Conservation (phyloP, 495 filamentous ascomycete genomes). For the Glonium stellatum region DNA sequence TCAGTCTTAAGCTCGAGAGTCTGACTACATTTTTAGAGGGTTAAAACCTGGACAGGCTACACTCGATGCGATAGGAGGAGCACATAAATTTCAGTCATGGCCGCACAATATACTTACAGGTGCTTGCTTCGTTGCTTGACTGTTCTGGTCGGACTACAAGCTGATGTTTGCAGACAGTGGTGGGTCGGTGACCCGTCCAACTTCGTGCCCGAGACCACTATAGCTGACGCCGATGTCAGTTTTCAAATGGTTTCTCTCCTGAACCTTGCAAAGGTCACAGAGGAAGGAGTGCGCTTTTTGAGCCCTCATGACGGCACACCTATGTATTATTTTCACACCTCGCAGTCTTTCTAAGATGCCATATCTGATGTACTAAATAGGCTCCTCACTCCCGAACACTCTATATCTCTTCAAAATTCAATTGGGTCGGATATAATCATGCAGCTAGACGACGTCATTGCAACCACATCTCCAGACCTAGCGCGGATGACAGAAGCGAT, state of each 20-base stretch:
- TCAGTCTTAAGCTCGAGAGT: background rate
- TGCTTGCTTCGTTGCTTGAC: conserved; percentile 13
- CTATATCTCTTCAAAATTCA: conserved; percentile 89
- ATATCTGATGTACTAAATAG: conserved; percentile 29
- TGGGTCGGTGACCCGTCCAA: conserved; percentile 57
- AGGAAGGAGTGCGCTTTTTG: conserved; percentile 91
- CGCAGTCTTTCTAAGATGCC: background rate
- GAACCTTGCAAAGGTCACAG: conserved; percentile 87
- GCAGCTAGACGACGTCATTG: conserved; percentile 97
- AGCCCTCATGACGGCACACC: conserved; percentile 89
- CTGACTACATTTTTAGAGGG: conserved; percentile 42
- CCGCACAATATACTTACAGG: conserved; percentile 83
- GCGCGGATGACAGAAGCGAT: conserved; percentile 87
- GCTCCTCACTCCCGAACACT: conserved; percentile 94
- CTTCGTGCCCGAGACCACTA: conserved; percentile 1
- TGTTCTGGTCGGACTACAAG: background rate
- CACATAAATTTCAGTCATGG: conserved; percentile 93
- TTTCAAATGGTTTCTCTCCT: conserved; percentile 98
- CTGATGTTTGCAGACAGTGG: conserved; percentile 63
- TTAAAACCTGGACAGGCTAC: conserved; percentile 87
- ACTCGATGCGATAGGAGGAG: conserved; percentile 79
- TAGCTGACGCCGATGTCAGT: conserved; percentile 43
- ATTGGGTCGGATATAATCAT: conserved; percentile 99
- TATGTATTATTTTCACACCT: conserved; percentile 49
- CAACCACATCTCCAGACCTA: conserved; percentile 84